phyloP scores from a whole-genome alignment of 331 rosid species.

The Rosa hybrid region DNA sequence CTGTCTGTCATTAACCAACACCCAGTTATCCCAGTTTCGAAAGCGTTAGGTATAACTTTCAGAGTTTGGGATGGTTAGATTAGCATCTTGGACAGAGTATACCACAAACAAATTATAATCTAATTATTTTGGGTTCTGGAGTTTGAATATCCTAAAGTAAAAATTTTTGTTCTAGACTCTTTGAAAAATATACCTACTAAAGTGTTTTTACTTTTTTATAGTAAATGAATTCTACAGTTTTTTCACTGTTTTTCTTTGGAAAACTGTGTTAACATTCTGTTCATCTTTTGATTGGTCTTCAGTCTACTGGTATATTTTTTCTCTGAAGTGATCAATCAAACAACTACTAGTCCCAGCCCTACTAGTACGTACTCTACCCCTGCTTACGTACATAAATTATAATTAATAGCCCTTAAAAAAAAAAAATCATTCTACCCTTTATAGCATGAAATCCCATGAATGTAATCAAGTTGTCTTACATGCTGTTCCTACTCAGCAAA shows the following conservation, averaged over 20 bases:
- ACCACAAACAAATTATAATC: too few relatives aligned
- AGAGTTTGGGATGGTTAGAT: not conserved
- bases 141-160: too few relatives aligned
- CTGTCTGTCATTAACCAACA: slow-evolving; percentile 28
- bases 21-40: not conserved
- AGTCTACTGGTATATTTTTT: not conserved
- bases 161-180: too few relatives aligned
- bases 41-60: not conserved
- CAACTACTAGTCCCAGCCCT: not conserved
- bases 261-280: not conserved
- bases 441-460: not conserved
- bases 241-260: not conserved
- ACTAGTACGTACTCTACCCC: not conserved
- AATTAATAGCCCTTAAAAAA: not conserved
- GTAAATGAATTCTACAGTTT: not conserved
- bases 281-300: not conserved
- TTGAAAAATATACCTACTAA: too few relatives aligned
- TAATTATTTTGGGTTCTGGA: too few relatives aligned
- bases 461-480: not conserved
- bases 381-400: not conserved
- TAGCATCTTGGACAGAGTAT: too few relatives aligned
- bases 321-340: not conserved
- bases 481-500: not conserved
- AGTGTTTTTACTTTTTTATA: not conserved
- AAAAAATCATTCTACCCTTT: not conserved